Evolutionary conservation across 2,329 filamentous ascomycete genomes (phyloP).

Genomic region (Teratosphaeria nubilosa): DNA sequence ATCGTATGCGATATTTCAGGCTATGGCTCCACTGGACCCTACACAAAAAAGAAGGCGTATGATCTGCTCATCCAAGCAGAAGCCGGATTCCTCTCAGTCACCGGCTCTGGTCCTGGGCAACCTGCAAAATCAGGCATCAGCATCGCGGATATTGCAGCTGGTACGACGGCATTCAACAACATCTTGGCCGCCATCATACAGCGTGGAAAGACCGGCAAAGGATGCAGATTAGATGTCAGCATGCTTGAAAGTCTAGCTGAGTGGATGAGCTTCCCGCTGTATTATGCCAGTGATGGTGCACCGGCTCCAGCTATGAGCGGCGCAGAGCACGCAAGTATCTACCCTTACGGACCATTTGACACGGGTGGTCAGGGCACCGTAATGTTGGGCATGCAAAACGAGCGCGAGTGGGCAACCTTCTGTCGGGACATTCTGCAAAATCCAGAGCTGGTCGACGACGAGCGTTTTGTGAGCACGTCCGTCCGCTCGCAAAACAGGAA

Average conservation of each 20-base stretch:
- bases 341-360: slow-evolving; percentile 47
- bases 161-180: slow-evolving; percentile 84
- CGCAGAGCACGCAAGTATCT: slow-evolving; percentile 46
- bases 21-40: slow-evolving; percentile 90
- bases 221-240: slow-evolving; percentile 44
- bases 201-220: slow-evolving; percentile 39
- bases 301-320: slow-evolving; percentile 36
- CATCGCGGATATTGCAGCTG: slow-evolving; percentile 89
- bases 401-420: slow-evolving; percentile 45
- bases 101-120: slow-evolving; percentile 61
- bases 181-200: slow-evolving; percentile 83
- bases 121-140: slow-evolving; percentile 95
- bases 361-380: slow-evolving; percentile 39
- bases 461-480: slow-evolving; percentile 40
- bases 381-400: slow-evolving; percentile 50
- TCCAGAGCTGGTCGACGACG: slow-evolving; percentile 33
- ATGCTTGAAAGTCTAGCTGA: slow-evolving; percentile 51
- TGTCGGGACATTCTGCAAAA: slow-evolving; percentile 38
- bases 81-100: slow-evolving; percentile 46
- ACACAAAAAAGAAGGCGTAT: slow-evolving; percentile 81
- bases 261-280: slow-evolving; percentile 60
- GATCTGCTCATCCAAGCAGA: slow-evolving; percentile 95
- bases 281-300: slow-evolving; percentile 42
- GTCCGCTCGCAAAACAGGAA: slow-evolving; percentile 38
- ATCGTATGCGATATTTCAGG: slow-evolving; percentile 95